Percentiles rank a stretch among this genome's conserved stretches.
Evolutionary conservation across 2,329 filamentous ascomycete genomes (phyloP).

Genomic region (Neurospora sp.): DNA sequence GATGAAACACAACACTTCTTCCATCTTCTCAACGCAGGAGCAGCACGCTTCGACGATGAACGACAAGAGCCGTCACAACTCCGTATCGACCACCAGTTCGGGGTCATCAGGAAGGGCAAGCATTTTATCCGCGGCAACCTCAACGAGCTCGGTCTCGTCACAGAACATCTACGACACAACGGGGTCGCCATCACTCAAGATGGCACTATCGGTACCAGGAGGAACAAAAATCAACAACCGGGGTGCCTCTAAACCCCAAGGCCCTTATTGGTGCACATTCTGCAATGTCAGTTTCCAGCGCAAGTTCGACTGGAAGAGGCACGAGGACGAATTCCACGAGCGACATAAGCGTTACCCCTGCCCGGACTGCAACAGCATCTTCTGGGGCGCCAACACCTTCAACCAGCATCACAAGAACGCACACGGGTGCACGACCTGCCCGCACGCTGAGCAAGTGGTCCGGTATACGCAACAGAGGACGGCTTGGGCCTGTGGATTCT

Average conservation of each 20-base stretch:
- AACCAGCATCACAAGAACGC: constrained; percentile 59
- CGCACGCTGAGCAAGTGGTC: constrained; percentile 55
- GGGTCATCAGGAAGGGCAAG: constrained; percentile 37
- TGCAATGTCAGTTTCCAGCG: constrained; percentile 57
- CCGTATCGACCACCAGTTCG: constrained; percentile 37
- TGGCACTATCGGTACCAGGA: neutral
- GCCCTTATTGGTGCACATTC: constrained; percentile 47
- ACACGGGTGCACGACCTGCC: constrained; percentile 48
- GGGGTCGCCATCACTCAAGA: neutral
- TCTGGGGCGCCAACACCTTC: constrained; percentile 59
- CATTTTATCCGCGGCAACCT: constrained; percentile 30
- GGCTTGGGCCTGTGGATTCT: constrained; percentile 60
- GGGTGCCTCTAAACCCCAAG: constrained; percentile 27
- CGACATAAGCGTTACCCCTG: constrained; percentile 59
- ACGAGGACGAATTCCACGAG: constrained; percentile 62
- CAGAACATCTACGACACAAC: constrained; percentile 14
- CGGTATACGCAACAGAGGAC: constrained; percentile 50
- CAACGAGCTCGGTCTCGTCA: constrained; percentile 23
- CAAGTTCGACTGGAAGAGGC: constrained; percentile 61
- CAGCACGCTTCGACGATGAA: constrained; percentile 1
- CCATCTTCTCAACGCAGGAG: constrained; percentile 2
- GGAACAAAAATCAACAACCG: constrained; percentile 18
- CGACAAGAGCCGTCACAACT: constrained; percentile 6
- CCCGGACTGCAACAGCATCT: constrained; percentile 58
- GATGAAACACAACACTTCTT: neutral